Evolutionary conservation across 169 alveolate genomes (phyloP), one percentile per base, ranked within the genome.

Genomic region (Eimeria necatrix): DNA sequence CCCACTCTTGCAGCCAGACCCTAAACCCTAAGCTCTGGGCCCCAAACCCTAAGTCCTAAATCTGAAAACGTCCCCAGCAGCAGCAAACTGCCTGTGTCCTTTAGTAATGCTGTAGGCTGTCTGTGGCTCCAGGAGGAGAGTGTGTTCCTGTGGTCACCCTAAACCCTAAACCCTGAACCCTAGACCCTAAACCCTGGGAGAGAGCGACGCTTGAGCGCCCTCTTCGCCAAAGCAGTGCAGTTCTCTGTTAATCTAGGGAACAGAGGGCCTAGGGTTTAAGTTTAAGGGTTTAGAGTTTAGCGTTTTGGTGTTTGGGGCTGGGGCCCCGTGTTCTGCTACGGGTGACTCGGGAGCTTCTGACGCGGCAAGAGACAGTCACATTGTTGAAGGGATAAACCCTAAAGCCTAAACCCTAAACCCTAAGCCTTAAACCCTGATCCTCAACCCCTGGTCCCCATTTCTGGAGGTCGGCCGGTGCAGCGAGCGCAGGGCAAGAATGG

Each of bases 391-490:
- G 4, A 22, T 22, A 68, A 16, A 3, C 78, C 78, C 46, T 68
- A 68, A 22, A 41, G 59, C 60, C 85, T 80, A 26, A 80, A 8
- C 89, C 49, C 89, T 52, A 80, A 51, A 80, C 70, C 89, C 70
- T 51, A 51, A 80, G n/a, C 78, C 78, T 48, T 68, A 24, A 68
- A 68, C 48, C 78, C 78, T 68, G 32, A 68, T 6, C 48, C 78
- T 12, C 32, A n/a, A 22, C 7, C 78, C n/a, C 46, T 6, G 48
- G 32, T 68, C 10, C 78, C 8, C 68, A 56, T 18, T 32, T 32
- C 41, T 32, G 41, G 41, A 32, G 41, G 41, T 32, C 41, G 41
- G 41, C 68, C 68, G 68, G 68, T 56, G 68, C 68, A 56, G 68
- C 68, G 68, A 56, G 68, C 68, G 68, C 68, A 56, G 20, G 68